A percentile compares a stretch with the other conserved stretches of the same genome.
Evolutionary conservation across 148 eudicot genomes (phyloP).

Genomic region (Rheum nobile): DNA sequence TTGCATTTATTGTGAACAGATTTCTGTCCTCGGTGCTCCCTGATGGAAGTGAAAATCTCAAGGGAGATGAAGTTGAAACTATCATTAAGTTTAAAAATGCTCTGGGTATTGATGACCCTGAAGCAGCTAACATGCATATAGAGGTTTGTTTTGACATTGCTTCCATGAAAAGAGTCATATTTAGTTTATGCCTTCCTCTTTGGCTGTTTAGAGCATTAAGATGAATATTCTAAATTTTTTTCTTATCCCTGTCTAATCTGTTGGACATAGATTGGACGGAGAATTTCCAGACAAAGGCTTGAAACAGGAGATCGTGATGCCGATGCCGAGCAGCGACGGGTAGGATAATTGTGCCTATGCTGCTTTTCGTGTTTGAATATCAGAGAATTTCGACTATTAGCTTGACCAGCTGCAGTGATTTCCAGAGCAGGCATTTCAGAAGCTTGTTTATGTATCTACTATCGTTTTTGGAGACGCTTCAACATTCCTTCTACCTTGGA

Average conservation of each 20-base stretch:
- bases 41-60: conserved; percentile 65
- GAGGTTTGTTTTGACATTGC: conserved; percentile 40
- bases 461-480: conserved; percentile 96
- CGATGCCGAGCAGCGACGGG: conserved; percentile 85
- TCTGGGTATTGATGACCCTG: conserved; percentile 95
- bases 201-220: neutral
- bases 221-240: neutral
- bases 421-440: conserved; percentile 97
- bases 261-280: conserved; percentile 65
- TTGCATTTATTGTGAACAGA: conserved; percentile 22
- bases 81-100: conserved; percentile 63
- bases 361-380: conserved; percentile 1
- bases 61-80: conserved; percentile 75
- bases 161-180: neutral
- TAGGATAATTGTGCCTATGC: conserved; percentile 20
- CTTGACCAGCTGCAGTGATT: conserved; percentile 44
- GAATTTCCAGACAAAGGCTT: conserved; percentile 79
- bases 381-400: conserved; percentile 12
- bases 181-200: neutral
- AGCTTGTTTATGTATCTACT: conserved; percentile 87
- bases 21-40: conserved; percentile 72
- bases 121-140: conserved; percentile 95
- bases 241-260: neutral
- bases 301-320: conserved; percentile 93
- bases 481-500: conserved; percentile 92